A percentile compares a stretch with the other conserved stretches of the same genome.
Conservation (phyloP, 768 basidiomycete genomes). For the Phlegmacium glaucopus region DNA sequence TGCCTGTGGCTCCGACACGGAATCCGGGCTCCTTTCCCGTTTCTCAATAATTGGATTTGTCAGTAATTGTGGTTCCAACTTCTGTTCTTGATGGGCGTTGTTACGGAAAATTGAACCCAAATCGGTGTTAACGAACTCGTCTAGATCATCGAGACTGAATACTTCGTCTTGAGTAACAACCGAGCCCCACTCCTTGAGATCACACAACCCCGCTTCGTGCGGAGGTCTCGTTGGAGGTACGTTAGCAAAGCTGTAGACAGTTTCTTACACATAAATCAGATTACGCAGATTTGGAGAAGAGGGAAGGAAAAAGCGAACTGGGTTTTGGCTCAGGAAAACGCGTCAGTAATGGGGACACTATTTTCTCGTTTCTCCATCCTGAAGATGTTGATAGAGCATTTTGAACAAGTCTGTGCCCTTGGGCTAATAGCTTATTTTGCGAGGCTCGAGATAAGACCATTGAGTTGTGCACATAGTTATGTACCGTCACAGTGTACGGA, state of each 20-base stretch:
- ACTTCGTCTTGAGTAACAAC: conserved; percentile 19
- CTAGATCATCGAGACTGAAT: conserved; percentile 31
- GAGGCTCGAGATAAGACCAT: neutral
- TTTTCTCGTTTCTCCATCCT: neutral
- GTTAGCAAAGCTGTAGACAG: neutral
- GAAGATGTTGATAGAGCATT: neutral
- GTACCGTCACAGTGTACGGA: neutral
- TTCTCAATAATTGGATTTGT: neutral
- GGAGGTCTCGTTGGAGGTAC: neutral
- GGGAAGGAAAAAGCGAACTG: too few relatives aligned
- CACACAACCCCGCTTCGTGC: neutral
- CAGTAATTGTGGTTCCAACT: neutral
- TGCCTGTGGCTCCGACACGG: neutral
- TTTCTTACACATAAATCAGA: neutral
- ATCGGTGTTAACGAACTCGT: conserved; percentile 39
- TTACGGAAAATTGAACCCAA: conserved; percentile 8
- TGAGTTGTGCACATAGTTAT: neutral
- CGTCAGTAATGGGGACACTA: neutral
- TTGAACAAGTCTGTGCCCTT: neutral
- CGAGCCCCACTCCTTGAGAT: neutral
- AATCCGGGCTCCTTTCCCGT: neutral
- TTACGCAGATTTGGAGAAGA: too few relatives aligned
- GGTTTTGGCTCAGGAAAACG: neutral
- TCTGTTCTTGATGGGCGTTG: neutral
- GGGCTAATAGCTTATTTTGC: neutral